Evolutionary conservation across 768 basidiomycete species (phyloP).

Genomic region (Suillus spraguei): DNA sequence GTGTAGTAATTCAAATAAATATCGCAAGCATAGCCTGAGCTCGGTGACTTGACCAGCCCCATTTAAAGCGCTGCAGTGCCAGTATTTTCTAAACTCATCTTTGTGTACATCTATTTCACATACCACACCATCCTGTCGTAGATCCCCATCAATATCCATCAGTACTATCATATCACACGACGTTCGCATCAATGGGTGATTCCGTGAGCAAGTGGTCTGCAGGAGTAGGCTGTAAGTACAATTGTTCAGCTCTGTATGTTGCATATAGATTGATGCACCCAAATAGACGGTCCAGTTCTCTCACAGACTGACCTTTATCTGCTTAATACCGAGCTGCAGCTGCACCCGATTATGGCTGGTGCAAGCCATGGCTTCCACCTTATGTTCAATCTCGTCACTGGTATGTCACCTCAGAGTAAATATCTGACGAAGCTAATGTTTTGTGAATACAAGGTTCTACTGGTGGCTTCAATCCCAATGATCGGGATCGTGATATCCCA

Average conservation of each 20-base stretch:
- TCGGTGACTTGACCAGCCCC: neutral
- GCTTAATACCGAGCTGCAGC: constrained; percentile 64
- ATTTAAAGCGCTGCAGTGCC: constrained; percentile 3
- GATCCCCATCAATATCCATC: neutral
- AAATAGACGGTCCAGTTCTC: constrained; percentile 61
- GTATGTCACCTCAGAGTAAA: constrained; percentile 35
- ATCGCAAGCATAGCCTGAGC: neutral
- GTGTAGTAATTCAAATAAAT: constrained; percentile 9
- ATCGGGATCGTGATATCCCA: constrained; percentile 60
- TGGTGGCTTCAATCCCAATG: constrained; percentile 60
- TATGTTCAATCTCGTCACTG: constrained; percentile 70
- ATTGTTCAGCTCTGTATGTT: constrained; percentile 2
- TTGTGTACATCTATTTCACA: neutral
- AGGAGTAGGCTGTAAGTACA: constrained; percentile 37
- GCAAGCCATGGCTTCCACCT: constrained; percentile 55
- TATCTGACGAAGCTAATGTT: neutral
- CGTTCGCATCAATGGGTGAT: constrained; percentile 29
- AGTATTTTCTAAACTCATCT: neutral
- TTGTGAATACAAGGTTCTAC: constrained; percentile 48
- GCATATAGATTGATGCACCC: constrained; percentile 42
- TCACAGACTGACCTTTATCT: constrained; percentile 83
- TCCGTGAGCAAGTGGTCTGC: constrained; percentile 37
- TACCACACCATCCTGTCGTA: neutral
- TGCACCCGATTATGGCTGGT: constrained; percentile 73
- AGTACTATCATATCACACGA: constrained; percentile 4